A percentile compares a stretch with the other conserved stretches of the same genome.
phyloP scores from a whole-genome alignment of 1,284 basidiomycete genomes.

The Hypsizygus ulmarius region DNA sequence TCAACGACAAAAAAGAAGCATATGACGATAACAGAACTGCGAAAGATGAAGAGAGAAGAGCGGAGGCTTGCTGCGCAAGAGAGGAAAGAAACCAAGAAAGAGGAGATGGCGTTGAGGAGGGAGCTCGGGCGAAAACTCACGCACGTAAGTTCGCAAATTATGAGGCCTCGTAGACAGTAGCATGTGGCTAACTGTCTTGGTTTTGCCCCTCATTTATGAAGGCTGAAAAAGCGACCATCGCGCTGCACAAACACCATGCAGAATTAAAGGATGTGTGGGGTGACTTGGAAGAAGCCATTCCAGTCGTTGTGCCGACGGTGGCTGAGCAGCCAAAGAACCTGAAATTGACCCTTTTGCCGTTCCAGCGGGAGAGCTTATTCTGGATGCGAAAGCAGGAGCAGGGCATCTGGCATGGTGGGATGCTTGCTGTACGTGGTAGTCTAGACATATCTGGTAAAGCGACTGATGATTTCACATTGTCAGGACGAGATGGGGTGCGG shows the following conservation, averaged over 20 bases:
- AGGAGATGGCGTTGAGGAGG: constrained; percentile 47
- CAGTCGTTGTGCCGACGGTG: constrained; percentile 63
- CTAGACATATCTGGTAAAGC: constrained; percentile 2
- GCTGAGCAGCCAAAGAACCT: constrained; percentile 81
- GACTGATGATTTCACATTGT: constrained; percentile 10
- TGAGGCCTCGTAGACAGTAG: not conserved
- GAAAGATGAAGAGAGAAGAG: constrained; percentile 26
- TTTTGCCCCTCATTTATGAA: too few relatives aligned
- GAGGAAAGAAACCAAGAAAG: constrained; percentile 36
- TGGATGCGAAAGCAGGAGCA: constrained; percentile 98
- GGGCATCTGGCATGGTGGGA: constrained; percentile 86
- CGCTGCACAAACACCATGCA: constrained; percentile 63
- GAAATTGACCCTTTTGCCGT: constrained; percentile 71
- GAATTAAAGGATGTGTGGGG: constrained; percentile 90
- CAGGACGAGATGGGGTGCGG: constrained; percentile 89
- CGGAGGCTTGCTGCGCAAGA: constrained; percentile 26
- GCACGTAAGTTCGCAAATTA: constrained; percentile 38
- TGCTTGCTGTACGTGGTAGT: constrained; percentile 74
- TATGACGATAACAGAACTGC: constrained; percentile 39
- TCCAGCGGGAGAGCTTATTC: constrained; percentile 89
- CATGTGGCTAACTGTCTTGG: constrained; percentile 8
- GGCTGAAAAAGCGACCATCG: constrained; percentile 76
- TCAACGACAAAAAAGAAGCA: constrained; percentile 26
- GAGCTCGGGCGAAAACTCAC: constrained; percentile 73
- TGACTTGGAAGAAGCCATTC: constrained; percentile 68